A percentile compares a stretch with the other conserved stretches of the same genome.
These are phyloP conservation scores for Mycocentrospora acerina DNA, from an alignment of 2,329 filamentous ascomycete genomes.

Conservation along the genomic window DNA sequence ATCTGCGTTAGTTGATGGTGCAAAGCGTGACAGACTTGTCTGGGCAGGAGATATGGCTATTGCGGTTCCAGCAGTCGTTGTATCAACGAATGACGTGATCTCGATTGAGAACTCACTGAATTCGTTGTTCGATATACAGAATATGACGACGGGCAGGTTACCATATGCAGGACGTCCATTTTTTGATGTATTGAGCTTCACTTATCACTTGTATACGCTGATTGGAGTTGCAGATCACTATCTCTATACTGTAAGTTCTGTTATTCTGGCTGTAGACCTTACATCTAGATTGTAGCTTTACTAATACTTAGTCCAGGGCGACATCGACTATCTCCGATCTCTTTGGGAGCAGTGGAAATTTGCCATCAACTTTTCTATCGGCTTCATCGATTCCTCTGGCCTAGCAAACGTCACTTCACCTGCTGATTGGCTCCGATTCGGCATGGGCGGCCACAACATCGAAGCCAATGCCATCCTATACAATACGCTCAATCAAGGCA, in stretches of 20 bases:
- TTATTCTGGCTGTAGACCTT: background rate
- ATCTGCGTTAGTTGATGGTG: slow-evolving; percentile 52
- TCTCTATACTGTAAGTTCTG: slow-evolving; percentile 39
- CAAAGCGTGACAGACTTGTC: slow-evolving; percentile 60
- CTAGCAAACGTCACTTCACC: slow-evolving; percentile 50
- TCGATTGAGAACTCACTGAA: slow-evolving; percentile 54
- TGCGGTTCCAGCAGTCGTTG: slow-evolving; percentile 55
- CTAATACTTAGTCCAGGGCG: slow-evolving; percentile 26
- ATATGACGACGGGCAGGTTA: slow-evolving; percentile 45
- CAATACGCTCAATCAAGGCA: slow-evolving; percentile 55
- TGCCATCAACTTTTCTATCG: slow-evolving; percentile 46
- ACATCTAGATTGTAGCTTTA: background rate
- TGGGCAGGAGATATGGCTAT: slow-evolving; percentile 65
- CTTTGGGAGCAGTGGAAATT: slow-evolving; percentile 50
- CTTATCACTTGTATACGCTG: slow-evolving; percentile 57
- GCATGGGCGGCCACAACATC: slow-evolving; percentile 54
- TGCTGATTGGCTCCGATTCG: slow-evolving; percentile 52
- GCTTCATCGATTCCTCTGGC: slow-evolving; percentile 46
- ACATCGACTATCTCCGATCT: slow-evolving; percentile 42
- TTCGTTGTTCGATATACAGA: slow-evolving; percentile 51
- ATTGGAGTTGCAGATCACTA: slow-evolving; percentile 51
- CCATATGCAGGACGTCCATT: slow-evolving; percentile 56
- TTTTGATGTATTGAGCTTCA: slow-evolving; percentile 47
- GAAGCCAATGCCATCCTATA: slow-evolving; percentile 52
- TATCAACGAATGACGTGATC: slow-evolving; percentile 57